Base-by-base conservation (phyloP, 768 basidiomycete species). In the Pulveroboletus sp. region DNA sequence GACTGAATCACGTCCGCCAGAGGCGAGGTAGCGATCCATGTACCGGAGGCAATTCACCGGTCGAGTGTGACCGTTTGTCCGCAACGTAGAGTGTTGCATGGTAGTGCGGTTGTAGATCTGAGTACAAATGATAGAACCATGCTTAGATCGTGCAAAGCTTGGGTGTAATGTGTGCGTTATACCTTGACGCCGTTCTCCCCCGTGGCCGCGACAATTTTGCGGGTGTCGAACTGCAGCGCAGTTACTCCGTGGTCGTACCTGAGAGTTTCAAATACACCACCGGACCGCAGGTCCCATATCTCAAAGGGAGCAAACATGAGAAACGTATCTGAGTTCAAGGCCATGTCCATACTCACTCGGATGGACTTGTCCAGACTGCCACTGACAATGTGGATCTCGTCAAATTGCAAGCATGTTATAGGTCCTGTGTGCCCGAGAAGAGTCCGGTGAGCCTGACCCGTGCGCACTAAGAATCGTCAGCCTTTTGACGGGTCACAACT, bases 241-340 rank as follows among this genome's bases (percentile, higher is more conserved):
- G 93, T 95, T 38, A 99, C 87, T 7, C 85, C 85, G 62, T 90
- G 83, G 58, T 98, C 93, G 67, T 89, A 96, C 57, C 84, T 80
- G 57, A 98, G 81, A 6, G 90, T 89, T 60, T 99, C 95, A 47
- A 87, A 82, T 33, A 86, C 84, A 24, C 83, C 78, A 9, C 96
- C 95, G 10, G 84, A 91, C 14, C 96, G 84, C 27, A 99, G 80
- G 63, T 99, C 96, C 96, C 96, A 98, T 51, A 96, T 90, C 92
- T 95, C 49, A 33, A 38, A 41, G 55, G 21, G 4, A 21, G 21
- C 21, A 43, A 39, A 17, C 4, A 38, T 53, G 26, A 47, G 55
- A 37, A 4, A 21, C 21, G 26, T 28, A 5, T 43, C 41, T 13
- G 27, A 18, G 35, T 35, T 39, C 2, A 45, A 48, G 37, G 30